These are phyloP conservation scores for Auriscalpium orientale DNA, from an alignment of 768 basidiomycete genomes.

Conservation along the genomic window DNA sequence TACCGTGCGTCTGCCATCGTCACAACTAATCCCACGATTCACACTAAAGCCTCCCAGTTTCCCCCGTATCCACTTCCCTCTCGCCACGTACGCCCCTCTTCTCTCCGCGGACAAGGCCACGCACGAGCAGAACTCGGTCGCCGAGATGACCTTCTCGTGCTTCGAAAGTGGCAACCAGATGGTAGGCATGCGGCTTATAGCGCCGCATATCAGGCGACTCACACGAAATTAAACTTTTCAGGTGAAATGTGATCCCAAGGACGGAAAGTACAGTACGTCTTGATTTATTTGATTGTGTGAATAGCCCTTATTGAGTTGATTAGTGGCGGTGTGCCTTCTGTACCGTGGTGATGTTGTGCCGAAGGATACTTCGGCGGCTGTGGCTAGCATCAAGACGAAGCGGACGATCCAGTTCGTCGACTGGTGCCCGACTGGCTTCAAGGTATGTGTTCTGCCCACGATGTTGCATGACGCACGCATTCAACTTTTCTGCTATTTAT, in stretches of 20 bases:
- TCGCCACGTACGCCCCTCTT: constrained; percentile 93
- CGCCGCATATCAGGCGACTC: neutral
- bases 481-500: constrained; percentile 21
- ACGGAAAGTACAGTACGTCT: constrained; percentile 95
- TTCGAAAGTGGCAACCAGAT: constrained; percentile 97
- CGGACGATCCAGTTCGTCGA: constrained; percentile 97
- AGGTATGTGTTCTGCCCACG: constrained; percentile 31
- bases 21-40: constrained; percentile 15
- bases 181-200: constrained; percentile 29
- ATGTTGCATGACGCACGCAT: neutral
- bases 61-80: constrained; percentile 97
- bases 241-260: constrained; percentile 88
- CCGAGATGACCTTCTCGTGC: constrained; percentile 97
- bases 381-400: constrained; percentile 94
- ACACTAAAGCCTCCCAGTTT: constrained; percentile 43
- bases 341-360: constrained; percentile 97
- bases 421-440: constrained; percentile 98
- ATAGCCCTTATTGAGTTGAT: constrained; percentile 11
- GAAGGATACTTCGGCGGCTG: constrained; percentile 91
- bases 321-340: constrained; percentile 86
- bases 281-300: no score
- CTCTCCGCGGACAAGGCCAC: constrained; percentile 92
- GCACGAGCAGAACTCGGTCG: constrained; percentile 95
- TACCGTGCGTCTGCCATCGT: constrained; percentile 58
- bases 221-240: constrained; percentile 10